phyloP scores from a whole-genome alignment of 1,139 yeast genomes.

The Nakaseomyces sp. region DNA sequence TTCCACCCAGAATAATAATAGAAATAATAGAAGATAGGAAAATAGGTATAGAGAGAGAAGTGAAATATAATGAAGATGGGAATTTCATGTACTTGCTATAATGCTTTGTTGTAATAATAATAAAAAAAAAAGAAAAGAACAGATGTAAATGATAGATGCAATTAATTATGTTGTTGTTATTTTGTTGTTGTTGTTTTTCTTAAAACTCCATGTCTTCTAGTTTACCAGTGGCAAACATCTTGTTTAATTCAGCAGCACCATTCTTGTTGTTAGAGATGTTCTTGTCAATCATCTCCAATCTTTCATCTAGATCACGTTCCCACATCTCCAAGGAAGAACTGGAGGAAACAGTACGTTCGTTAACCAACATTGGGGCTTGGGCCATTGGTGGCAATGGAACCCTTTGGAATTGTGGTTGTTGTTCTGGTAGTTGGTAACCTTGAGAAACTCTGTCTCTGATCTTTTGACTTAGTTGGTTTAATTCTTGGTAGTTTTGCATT shows the following conservation, averaged over 20 bases:
- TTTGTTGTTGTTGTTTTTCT: background rate
- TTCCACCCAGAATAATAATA: background rate
- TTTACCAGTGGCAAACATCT: constrained; percentile 15
- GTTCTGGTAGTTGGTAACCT: constrained; percentile 14
- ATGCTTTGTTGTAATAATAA: background rate
- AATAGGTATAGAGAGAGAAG: background rate
- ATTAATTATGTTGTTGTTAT: background rate
- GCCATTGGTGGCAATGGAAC: constrained; percentile 43
- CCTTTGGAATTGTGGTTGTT: constrained; percentile 31
- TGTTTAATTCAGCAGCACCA: constrained; percentile 20
- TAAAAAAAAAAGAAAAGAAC: background rate
- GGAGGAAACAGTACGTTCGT: constrained; percentile 25
- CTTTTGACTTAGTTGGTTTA: constrained; percentile 7
- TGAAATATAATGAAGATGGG: too few relatives aligned
- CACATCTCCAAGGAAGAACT: constrained; percentile 42
- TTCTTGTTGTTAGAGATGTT: constrained; percentile 23
- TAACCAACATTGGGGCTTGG: constrained; percentile 26
- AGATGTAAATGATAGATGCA: background rate
- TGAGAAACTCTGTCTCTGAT: constrained; percentile 7
- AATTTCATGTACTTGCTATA: too few relatives aligned
- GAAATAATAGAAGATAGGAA: background rate
- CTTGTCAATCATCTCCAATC: constrained; percentile 35
- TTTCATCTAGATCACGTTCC: constrained; percentile 38
- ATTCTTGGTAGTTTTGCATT: constrained; percentile 5
- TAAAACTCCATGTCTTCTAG: constrained; percentile 15